Percentiles rank a stretch among this genome's conserved stretches.
phyloP scores from a whole-genome alignment of 768 basidiomycete species.

The Crucibulum laeve region DNA sequence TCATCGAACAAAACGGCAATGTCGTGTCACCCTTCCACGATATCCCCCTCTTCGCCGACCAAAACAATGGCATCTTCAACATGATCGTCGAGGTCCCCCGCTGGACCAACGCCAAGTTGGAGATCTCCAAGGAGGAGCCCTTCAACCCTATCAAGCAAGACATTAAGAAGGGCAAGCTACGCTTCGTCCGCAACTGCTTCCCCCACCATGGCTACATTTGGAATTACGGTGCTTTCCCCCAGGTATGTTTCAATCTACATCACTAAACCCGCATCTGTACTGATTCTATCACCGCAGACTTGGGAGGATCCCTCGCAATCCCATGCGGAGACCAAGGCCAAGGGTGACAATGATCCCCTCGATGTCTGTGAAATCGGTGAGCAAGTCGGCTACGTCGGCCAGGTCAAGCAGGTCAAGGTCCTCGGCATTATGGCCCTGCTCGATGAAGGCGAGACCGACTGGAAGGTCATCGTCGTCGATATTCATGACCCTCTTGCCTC shows the following conservation, averaged over 20 bases:
- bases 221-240: constrained; percentile 99
- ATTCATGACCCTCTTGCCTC: constrained; percentile 92
- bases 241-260: constrained; percentile 47
- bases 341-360: constrained; percentile 98
- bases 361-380: constrained; percentile 99
- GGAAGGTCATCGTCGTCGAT: constrained; percentile 99
- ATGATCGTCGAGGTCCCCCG: constrained; percentile 98
- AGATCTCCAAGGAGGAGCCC: constrained; percentile 96
- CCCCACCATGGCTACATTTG: constrained; percentile 99
- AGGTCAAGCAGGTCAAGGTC: constrained; percentile 99
- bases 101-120: constrained; percentile 99
- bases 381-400: constrained; percentile 93
- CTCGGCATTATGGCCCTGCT: constrained; percentile 99
- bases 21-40: constrained; percentile 91
- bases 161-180: constrained; percentile 92
- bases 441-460: constrained; percentile 99
- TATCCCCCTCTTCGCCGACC: constrained; percentile 97
- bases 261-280: neutral
- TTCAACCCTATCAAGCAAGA: constrained; percentile 99
- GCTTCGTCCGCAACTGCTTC: constrained; percentile 99
- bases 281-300: constrained; percentile 49
- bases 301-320: constrained; percentile 91
- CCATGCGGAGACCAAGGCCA: constrained; percentile 97
- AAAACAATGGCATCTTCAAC: constrained; percentile 93
- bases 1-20: constrained; percentile 83